Evolutionary conservation across 805 yeast species (phyloP), one percentile per base, ranked within the genome.

Genomic region (Zygosaccharomyces rouxii): DNA sequence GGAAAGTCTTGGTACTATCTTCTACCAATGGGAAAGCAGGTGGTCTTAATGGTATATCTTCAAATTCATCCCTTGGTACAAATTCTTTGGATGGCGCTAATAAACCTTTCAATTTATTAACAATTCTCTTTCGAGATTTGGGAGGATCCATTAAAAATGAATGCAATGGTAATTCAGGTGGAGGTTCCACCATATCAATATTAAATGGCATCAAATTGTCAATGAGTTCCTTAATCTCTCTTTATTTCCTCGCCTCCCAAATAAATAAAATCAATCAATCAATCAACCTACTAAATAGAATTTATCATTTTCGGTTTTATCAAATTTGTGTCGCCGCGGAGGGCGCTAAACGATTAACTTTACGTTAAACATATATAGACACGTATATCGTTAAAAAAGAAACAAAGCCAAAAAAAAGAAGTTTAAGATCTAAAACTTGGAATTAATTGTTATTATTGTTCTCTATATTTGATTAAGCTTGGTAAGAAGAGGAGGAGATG

Each of bases 401-500:
- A 21, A 25, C 22, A 28, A 38, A 25, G 22, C 7, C 18, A 28
- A 38, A 38, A 23, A 16, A 28, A 25, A 25, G 10, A 25, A 25
- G 28, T 25, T 25, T 25, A 25, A 25, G 10, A 5, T 25, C 28
- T 25, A 25, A 25, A 4, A 25, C 10, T 25, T 25, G 28, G 28
- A 5, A 5, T 7, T 25, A 4, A 9, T 25, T 25, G 10, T 25
- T 25, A 4, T 9, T 25, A 9, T 9, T 38, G 19, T 26, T 13
- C 22, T 10, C 14, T 30, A n/a, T 31, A 14, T 26, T 35, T 23
- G 25, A 53, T 72, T 80, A 92, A 74, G 97, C 98, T 66, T 84
- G 84, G 75, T 92, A 92, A 63, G 95, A 88, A 43, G 96, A 76
- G 55, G 99, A 96, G 62, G 97, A 86, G 60, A 90, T 87, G 75